A percentile compares a stretch with the other conserved stretches of the same genome.
phyloP scores from a whole-genome alignment of 495 filamentous ascomycete species.

The Penicillium verhagenii region DNA sequence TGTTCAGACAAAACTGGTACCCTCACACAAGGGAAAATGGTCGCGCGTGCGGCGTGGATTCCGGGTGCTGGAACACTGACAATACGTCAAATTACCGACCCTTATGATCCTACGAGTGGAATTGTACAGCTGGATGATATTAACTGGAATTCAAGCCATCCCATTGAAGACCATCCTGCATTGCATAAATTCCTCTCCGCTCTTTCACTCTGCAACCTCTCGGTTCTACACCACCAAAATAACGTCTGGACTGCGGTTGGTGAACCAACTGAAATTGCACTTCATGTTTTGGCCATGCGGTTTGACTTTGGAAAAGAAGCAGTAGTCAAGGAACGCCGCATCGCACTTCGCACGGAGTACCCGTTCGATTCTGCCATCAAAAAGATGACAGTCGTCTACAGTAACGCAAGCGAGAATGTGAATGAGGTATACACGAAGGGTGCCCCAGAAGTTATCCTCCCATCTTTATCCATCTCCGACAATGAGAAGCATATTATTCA shows the following conservation, averaged over 20 bases:
- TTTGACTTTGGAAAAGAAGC: constrained; percentile 62
- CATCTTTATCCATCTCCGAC: constrained; percentile 52
- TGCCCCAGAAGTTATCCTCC: constrained; percentile 61
- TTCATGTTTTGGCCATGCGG: constrained; percentile 74
- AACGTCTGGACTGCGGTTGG: constrained; percentile 68
- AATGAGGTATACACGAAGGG: constrained; percentile 66
- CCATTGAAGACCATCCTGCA: constrained; percentile 30
- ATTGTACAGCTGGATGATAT: constrained; percentile 44
- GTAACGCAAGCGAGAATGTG: constrained; percentile 20
- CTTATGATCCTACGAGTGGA: constrained; percentile 66
- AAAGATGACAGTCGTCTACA: constrained; percentile 78
- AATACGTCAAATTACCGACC: constrained; percentile 52
- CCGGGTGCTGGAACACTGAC: constrained; percentile 58
- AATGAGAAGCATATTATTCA: constrained; percentile 53
- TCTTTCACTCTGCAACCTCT: constrained; percentile 77
- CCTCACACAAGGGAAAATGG: constrained; percentile 75
- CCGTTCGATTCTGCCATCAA: constrained; percentile 82
- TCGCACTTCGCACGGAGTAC: constrained; percentile 70
- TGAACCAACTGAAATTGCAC: constrained; percentile 81
- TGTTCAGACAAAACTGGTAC: constrained; percentile 90
- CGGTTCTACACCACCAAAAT: constrained; percentile 58
- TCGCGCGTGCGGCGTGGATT: constrained; percentile 76
- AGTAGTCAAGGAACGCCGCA: constrained; percentile 49
- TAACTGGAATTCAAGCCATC: constrained; percentile 23
- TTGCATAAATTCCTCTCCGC: constrained; percentile 65